Conservation (phyloP, 2,329 filamentous ascomycete genomes). For the Fusarium sp. region DNA sequence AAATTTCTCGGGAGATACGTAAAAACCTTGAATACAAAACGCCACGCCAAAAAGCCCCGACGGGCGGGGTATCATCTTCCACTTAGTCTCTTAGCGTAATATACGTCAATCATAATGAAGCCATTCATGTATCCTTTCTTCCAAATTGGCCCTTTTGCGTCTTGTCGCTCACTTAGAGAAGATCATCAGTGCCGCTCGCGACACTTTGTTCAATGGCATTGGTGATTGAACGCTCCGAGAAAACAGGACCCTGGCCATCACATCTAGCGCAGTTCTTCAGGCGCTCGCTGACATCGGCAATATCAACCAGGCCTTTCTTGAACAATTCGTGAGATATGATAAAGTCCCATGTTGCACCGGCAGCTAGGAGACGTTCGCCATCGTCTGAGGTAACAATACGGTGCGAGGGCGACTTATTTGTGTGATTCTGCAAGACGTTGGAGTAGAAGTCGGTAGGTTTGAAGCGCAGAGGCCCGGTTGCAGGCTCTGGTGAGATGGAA, state of each 20-base stretch:
- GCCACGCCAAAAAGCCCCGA: constrained; percentile 41
- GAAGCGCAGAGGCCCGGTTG: constrained; percentile 76
- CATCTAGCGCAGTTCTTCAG: constrained; percentile 81
- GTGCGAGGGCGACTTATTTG: constrained; percentile 72
- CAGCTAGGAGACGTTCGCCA: constrained; percentile 76
- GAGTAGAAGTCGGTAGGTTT: constrained; percentile 78
- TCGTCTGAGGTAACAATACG: constrained; percentile 73
- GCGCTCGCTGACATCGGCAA: constrained; percentile 81
- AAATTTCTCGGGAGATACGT: constrained; percentile 7
- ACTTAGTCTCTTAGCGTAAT: constrained; percentile 31
- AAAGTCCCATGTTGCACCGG: constrained; percentile 87
- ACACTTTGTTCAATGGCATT: constrained; percentile 82
- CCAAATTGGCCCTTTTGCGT: constrained; percentile 8
- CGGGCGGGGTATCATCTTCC: constrained; percentile 42
- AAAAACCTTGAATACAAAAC: constrained; percentile 38
- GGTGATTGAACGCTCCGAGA: constrained; percentile 78
- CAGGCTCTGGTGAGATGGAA: constrained; percentile 58
- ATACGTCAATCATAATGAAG: constrained; percentile 41
- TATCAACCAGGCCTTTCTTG: constrained; percentile 80
- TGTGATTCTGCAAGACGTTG: constrained; percentile 68
- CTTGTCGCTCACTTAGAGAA: constrained; percentile 54
- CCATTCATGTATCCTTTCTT: constrained; percentile 12
- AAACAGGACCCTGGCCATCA: constrained; percentile 89
- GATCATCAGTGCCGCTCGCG: constrained; percentile 79
- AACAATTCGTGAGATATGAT: constrained; percentile 85